These are phyloP conservation scores for Gymnopilus junonius DNA, from an alignment of 768 basidiomycete genomes.

Conservation along the genomic window DNA sequence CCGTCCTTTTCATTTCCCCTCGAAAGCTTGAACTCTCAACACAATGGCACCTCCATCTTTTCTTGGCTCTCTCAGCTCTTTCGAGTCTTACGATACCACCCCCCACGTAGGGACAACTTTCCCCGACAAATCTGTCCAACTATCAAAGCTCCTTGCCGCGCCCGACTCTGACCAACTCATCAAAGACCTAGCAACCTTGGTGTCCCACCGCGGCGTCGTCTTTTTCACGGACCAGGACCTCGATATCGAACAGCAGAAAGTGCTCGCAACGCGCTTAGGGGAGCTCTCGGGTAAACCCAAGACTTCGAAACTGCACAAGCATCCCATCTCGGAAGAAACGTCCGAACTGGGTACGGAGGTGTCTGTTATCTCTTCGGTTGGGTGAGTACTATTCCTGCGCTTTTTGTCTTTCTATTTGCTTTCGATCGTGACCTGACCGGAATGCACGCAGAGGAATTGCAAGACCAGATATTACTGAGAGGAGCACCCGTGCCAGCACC, in stretches of 20 bases:
- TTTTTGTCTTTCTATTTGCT: not conserved
- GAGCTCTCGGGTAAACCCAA: slow-evolving; percentile 51
- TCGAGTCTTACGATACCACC: slow-evolving; percentile 45
- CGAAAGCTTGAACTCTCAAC: not conserved
- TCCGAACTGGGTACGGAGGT: slow-evolving; percentile 58
- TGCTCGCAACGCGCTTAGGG: slow-evolving; percentile 53
- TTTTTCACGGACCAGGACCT: slow-evolving; percentile 65
- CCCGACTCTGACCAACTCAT: slow-evolving; percentile 54
- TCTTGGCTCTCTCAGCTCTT: slow-evolving; percentile 40
- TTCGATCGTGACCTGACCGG: not conserved
- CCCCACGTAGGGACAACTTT: slow-evolving; percentile 63
- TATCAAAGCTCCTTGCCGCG: slow-evolving; percentile 47
- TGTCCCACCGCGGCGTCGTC: slow-evolving; percentile 63
- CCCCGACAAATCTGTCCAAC: slow-evolving; percentile 45
- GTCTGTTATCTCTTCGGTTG: slow-evolving; percentile 51
- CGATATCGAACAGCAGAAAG: slow-evolving; percentile 51
- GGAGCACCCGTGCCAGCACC: slow-evolving; percentile 35
- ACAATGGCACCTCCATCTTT: slow-evolving; percentile 20
- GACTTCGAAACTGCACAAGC: slow-evolving; percentile 54
- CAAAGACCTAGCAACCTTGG: slow-evolving; percentile 56
- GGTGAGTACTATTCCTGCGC: slow-evolving; percentile 27
- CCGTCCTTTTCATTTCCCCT: not conserved
- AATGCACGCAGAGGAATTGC: slow-evolving; percentile 17
- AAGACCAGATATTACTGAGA: not conserved
- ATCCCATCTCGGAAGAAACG: slow-evolving; percentile 56